These are phyloP conservation scores for Corynascus novoguineensis DNA, from an alignment of 495 filamentous ascomycete genomes.

Conservation along the genomic window DNA sequence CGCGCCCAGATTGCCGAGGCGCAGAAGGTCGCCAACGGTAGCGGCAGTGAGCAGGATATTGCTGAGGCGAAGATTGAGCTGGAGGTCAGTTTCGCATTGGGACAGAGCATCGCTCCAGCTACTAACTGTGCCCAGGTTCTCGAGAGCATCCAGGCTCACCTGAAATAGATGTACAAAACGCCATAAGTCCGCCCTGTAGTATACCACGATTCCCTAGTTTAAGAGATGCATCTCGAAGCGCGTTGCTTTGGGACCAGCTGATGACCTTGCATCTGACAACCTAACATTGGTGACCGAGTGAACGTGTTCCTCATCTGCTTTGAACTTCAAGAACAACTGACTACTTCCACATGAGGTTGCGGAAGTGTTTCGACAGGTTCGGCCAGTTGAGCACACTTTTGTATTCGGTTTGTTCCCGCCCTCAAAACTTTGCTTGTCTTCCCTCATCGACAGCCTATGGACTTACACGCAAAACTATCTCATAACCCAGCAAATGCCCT, in stretches of 20 bases:
- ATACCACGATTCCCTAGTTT: constrained; percentile 32
- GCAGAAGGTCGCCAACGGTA: constrained; percentile 86
- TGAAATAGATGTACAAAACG: constrained; percentile 56
- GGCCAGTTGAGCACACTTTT: too few species aligned
- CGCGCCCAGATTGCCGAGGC: constrained; percentile 81
- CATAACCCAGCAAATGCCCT: too few species aligned
- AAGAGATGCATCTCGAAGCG: constrained; percentile 24
- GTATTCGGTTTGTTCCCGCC: too few species aligned
- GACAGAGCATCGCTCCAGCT: not conserved
- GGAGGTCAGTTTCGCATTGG: constrained; percentile 58
- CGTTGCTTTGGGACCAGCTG: constrained; percentile 17
- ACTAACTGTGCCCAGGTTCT: constrained; percentile 28
- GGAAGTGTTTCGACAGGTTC: too few species aligned
- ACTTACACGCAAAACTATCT: too few species aligned
- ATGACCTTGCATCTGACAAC: not conserved
- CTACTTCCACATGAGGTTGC: too few species aligned
- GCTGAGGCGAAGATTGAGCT: constrained; percentile 98
- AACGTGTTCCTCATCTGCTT: not conserved
- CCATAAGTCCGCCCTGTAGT: constrained; percentile 25
- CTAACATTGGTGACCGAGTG: not conserved
- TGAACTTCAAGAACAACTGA: not conserved
- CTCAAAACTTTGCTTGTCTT: too few species aligned
- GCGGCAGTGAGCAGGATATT: constrained; percentile 93
- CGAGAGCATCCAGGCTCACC: constrained; percentile 61
- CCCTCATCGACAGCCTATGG: too few species aligned